Conservation (phyloP, 768 basidiomycete genomes). For the Dacryopinax primogenitus region DNA sequence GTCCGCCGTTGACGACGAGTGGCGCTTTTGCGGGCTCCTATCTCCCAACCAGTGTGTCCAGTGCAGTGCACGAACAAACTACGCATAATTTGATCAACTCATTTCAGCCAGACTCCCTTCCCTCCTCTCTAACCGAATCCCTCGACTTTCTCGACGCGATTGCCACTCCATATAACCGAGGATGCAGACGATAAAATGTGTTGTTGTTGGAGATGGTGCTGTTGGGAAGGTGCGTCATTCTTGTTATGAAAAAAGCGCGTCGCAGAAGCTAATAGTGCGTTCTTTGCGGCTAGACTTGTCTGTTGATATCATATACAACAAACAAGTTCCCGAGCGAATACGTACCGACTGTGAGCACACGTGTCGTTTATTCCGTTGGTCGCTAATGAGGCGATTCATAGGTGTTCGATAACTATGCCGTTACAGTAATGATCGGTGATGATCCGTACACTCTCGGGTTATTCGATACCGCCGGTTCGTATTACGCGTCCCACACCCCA, state of each 20-base stretch:
- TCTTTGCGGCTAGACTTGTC: conserved; percentile 57
- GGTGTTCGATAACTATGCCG: conserved; percentile 96
- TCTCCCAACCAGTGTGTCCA: conserved; percentile 5
- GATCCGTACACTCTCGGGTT: conserved; percentile 97
- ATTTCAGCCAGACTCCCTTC: background rate
- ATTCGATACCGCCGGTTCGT: conserved; percentile 95
- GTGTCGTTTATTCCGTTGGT: background rate
- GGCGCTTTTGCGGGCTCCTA: conserved; percentile 8
- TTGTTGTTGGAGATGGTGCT: conserved; percentile 95
- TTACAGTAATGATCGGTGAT: conserved; percentile 99
- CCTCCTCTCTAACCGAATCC: background rate
- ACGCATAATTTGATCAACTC: background rate
- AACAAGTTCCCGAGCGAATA: conserved; percentile 99
- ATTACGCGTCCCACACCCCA: background rate
- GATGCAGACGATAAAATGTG: conserved; percentile 98
- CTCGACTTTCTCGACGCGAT: background rate
- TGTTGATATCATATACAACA: conserved; percentile 93
- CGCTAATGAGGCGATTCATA: conserved; percentile 22
- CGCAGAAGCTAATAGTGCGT: background rate
- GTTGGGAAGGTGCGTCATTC: conserved; percentile 73
- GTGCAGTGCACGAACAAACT: background rate
- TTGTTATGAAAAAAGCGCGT: background rate
- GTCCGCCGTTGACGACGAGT: conserved; percentile 8
- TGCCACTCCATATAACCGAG: background rate
- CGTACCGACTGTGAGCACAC: conserved; percentile 76